Conservation (phyloP, 2,329 filamentous ascomycete genomes). For the Alternaria longipes region DNA sequence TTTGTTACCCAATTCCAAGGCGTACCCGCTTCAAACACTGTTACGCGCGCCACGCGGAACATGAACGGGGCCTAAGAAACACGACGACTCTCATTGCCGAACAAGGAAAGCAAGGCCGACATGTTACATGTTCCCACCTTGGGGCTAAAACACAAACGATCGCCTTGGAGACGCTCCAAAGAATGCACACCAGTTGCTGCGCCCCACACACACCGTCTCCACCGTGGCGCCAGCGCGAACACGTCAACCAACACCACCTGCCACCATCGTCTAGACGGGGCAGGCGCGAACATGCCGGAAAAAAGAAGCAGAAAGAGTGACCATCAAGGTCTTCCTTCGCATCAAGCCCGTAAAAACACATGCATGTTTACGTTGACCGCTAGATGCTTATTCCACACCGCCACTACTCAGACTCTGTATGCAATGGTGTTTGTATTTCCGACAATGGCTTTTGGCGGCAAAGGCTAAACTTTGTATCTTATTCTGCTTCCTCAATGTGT, state of each 20-base stretch:
- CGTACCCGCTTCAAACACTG: neutral
- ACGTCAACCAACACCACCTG: neutral
- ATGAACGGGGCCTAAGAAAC: neutral
- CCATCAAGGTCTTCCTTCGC: neutral
- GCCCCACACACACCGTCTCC: slow-evolving; percentile 17
- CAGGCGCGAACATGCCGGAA: slow-evolving; percentile 2
- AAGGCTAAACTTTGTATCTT: neutral
- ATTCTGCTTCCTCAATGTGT: slow-evolving; percentile 22
- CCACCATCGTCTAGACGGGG: neutral
- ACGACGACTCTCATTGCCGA: neutral
- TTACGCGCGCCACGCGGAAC: neutral
- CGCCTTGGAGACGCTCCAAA: neutral
- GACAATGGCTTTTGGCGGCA: too few relatives aligned
- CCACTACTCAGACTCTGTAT: neutral
- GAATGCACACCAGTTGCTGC: neutral
- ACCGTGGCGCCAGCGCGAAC: slow-evolving; percentile 1
- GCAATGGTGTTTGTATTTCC: neutral
- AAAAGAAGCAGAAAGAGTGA: neutral
- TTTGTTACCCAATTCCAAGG: neutral
- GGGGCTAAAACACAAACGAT: too few relatives aligned
- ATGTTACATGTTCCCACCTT: too few relatives aligned
- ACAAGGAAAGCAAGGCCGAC: too few relatives aligned
- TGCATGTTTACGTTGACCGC: neutral
- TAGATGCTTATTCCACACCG: neutral
- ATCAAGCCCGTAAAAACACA: neutral